These are phyloP conservation scores for Aspergillus sergii DNA, from an alignment of 2,329 filamentous ascomycete species.

Conservation along the genomic window DNA sequence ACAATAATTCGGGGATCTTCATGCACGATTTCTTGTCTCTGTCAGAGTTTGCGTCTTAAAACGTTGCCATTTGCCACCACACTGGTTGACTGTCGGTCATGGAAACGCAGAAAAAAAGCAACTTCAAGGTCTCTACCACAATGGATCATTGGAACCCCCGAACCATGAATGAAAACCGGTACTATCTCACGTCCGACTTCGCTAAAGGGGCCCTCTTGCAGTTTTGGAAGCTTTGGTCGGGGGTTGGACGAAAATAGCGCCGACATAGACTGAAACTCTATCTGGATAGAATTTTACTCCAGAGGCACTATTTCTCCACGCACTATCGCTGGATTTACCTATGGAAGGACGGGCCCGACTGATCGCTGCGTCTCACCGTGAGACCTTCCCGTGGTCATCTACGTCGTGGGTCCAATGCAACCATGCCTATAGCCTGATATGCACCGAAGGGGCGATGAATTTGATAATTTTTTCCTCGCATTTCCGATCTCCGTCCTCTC, in stretches of 20 bases:
- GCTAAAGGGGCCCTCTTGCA: background rate
- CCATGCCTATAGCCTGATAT: background rate
- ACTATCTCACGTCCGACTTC: background rate
- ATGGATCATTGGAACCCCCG: background rate
- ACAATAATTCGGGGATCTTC: background rate
- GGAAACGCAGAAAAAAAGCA: background rate
- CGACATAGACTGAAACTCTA: conserved; percentile 8
- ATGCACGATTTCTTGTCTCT: background rate
- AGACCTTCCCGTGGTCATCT: conserved; percentile 8
- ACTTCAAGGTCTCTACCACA: background rate
- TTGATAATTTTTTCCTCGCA: background rate
- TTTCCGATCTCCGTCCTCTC: background rate
- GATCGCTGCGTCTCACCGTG: conserved; percentile 13
- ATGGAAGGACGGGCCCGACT: background rate
- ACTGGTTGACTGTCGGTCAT: background rate
- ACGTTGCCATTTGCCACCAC: background rate
- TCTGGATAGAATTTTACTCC: conserved; percentile 6
- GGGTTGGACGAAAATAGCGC: conserved; percentile 1
- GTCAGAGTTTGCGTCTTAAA: background rate
- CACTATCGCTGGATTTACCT: background rate
- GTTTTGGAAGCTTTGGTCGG: background rate
- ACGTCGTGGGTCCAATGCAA: conserved; percentile 6
- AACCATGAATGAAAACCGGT: background rate
- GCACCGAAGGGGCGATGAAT: background rate
- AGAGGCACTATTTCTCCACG: conserved; percentile 8